These are phyloP conservation scores for Monosporascus sp. DNA, from an alignment of 2,329 filamentous ascomycete species.

Conservation along the genomic window DNA sequence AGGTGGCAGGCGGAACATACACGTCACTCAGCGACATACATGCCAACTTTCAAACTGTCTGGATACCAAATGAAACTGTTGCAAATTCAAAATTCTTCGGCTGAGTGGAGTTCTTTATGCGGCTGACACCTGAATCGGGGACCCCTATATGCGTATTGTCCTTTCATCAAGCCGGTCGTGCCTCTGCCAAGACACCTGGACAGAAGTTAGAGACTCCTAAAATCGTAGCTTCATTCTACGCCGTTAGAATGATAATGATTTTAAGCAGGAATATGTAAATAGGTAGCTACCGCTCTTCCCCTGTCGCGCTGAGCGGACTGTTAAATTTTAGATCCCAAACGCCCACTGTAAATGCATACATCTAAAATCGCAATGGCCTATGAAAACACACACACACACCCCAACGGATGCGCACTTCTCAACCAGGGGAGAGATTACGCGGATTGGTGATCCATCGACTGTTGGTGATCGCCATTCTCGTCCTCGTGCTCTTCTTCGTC, in stretches of 20 bases:
- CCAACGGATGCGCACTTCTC: too few species aligned
- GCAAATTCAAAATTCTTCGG: too few species aligned
- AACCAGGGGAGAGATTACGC: too few species aligned
- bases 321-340: background rate
- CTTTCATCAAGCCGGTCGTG: background rate
- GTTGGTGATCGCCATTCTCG: constrained; percentile 5
- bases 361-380: background rate
- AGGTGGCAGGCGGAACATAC: too few species aligned
- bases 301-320: background rate
- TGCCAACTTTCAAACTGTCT: too few species aligned
- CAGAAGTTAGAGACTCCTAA: background rate
- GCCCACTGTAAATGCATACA: background rate
- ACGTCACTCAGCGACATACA: too few species aligned
- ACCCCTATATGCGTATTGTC: too few species aligned
- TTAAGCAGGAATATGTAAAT: background rate
- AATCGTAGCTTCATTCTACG: background rate
- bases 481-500: constrained; percentile 26
- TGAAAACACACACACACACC: background rate
- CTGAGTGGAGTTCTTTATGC: too few species aligned
- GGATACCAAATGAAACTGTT: too few species aligned
- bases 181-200: background rate
- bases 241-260: background rate
- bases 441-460: background rate
- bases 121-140: too few species aligned
- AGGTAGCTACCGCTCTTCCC: background rate